Conservation (phyloP, 139 green algal genomes). For the Chlamydomonas sp. region DNA sequence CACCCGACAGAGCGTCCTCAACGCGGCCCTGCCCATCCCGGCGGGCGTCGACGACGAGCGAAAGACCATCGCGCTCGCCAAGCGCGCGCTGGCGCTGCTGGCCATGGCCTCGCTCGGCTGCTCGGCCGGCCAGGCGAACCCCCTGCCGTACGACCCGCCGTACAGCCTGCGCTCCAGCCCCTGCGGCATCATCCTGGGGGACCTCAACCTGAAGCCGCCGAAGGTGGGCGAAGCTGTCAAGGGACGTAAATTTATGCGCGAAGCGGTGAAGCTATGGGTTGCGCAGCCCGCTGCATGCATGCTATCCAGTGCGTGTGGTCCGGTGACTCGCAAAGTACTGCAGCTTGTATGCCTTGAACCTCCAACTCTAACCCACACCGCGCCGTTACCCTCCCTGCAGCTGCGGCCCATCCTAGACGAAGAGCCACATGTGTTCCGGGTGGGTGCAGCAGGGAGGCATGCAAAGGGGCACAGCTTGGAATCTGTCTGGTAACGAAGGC, state of each 20-base stretch:
- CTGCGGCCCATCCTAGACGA: conserved; percentile 21
- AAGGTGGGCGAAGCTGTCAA: background rate
- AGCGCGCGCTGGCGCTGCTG: conserved; percentile 21
- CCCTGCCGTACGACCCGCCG: background rate
- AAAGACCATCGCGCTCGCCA: background rate
- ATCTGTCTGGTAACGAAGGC: no score
- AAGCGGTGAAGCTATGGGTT: no score
- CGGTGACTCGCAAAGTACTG: no score
- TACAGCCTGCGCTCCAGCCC: conserved; percentile 4
- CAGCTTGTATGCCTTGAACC: no score
- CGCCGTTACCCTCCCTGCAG: background rate
- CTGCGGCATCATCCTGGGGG: conserved; percentile 4
- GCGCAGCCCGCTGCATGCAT: background rate
- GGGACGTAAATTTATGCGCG: background rate
- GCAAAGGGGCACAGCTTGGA: background rate
- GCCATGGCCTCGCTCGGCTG: conserved; percentile 5
- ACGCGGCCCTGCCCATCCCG: background rate
- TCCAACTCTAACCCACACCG: no score
- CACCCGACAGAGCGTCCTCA: background rate
- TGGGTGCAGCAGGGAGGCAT: background rate
- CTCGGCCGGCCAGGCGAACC: no score
- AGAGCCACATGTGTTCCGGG: conserved; percentile 15
- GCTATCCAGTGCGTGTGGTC: background rate
- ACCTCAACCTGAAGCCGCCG: conserved; percentile 7
- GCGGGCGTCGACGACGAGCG: background rate